phyloP scores from a whole-genome alignment of 2,329 filamentous ascomycete genomes.

The Pseudogymnoascus sp. region DNA sequence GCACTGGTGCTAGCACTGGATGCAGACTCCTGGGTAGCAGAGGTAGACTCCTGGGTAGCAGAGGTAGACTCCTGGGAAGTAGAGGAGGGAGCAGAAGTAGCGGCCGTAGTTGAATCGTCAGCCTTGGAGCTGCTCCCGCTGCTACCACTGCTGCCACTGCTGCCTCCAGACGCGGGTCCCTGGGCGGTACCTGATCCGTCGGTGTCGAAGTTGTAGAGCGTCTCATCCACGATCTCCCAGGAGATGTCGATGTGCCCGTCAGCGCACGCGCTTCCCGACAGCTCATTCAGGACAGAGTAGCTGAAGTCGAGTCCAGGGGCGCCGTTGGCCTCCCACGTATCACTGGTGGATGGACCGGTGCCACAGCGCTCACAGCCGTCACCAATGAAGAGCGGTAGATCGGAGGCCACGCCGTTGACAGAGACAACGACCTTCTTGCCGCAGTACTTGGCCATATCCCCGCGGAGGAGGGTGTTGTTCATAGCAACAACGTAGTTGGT shows the following conservation, averaged over 20 bases:
- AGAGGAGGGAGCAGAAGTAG: not conserved
- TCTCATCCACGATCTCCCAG: not conserved
- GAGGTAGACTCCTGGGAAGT: not conserved
- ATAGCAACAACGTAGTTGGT: not conserved
- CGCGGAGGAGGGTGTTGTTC: not conserved
- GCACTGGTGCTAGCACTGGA: not conserved
- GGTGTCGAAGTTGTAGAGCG: not conserved
- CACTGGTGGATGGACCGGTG: not conserved
- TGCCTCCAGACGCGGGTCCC: not conserved
- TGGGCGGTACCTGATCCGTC: not conserved
- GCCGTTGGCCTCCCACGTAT: not conserved
- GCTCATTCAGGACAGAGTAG: not conserved
- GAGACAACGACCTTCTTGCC: not conserved
- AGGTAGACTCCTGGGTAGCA: not conserved
- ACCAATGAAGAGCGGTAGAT: not conserved
- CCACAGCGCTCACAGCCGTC: not conserved
- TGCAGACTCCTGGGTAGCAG: not conserved
- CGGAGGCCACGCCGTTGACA: not conserved
- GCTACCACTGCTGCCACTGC: not conserved
- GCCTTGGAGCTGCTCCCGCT: not conserved
- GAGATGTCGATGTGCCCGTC: not conserved
- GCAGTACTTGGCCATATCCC: not conserved
- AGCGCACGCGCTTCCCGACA: not conserved
- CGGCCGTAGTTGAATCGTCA: not conserved
- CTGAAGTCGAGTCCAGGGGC: slow-evolving; percentile 3